Evolutionary conservation across 1,284 basidiomycete species (phyloP).

Genomic region (Ganoderma lucidum): DNA sequence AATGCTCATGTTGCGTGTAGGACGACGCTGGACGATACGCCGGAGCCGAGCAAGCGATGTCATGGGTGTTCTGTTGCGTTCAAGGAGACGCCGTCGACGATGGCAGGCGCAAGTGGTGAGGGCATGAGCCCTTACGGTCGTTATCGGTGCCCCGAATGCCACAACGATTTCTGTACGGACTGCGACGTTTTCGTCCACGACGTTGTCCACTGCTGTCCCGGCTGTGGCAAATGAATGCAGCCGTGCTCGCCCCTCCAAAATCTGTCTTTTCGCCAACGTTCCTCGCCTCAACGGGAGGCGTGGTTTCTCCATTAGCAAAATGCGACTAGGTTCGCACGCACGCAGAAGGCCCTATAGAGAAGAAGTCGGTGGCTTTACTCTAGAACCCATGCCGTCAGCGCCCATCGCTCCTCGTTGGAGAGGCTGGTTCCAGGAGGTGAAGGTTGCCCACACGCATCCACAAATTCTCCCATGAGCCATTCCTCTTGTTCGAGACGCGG

Average conservation of each 20-base stretch:
- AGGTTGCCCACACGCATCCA: constrained; percentile 9
- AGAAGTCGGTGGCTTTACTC: background rate
- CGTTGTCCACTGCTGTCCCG: constrained; percentile 66
- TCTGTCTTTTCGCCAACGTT: background rate
- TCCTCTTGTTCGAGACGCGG: background rate
- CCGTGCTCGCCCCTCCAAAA: no score
- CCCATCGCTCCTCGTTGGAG: background rate
- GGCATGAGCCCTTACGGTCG: constrained; percentile 82
- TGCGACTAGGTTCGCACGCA: background rate
- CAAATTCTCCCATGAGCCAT: background rate
- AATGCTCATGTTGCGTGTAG: constrained; percentile 39
- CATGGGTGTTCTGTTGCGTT: constrained; percentile 80
- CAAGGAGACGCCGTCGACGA: constrained; percentile 42
- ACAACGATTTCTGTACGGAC: constrained; percentile 65
- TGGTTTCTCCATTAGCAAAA: background rate
- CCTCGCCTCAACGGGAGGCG: background rate
- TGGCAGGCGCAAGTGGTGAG: constrained; percentile 51
- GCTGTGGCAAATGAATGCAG: constrained; percentile 49
- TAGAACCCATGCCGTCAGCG: background rate
- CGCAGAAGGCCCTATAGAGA: background rate
- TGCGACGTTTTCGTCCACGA: constrained; percentile 74
- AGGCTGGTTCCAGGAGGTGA: background rate
- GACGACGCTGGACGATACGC: constrained; percentile 47
- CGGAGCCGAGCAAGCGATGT: constrained; percentile 54
- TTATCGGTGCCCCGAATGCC: constrained; percentile 72